These are phyloP conservation scores for Coemansia sp. DNA, from an alignment of 192 early-diverging fungal genomes.

Conservation along the genomic window DNA sequence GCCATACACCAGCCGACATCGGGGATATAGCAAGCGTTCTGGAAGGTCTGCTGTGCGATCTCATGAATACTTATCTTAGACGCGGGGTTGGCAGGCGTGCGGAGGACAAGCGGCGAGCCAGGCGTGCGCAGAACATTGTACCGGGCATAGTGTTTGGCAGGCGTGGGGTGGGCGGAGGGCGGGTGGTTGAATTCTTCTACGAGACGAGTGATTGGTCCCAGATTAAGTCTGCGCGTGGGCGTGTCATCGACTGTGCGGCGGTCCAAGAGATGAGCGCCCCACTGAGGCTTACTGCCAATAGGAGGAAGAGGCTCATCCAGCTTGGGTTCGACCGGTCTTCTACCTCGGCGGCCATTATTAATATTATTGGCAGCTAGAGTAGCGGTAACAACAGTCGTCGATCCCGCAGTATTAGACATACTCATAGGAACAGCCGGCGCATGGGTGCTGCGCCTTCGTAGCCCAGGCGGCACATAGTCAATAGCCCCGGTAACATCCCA, in stretches of 20 bases:
- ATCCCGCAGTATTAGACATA: conserved; percentile 15
- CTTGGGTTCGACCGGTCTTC: background rate
- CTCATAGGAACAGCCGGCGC: background rate
- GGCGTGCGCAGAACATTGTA: conserved; percentile 23
- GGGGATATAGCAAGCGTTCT: conserved; percentile 42
- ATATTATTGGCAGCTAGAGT: conserved; percentile 1
- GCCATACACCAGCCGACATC: conserved; percentile 56
- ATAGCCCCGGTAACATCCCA: conserved; percentile 11
- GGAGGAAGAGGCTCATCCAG: background rate
- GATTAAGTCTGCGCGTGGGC: conserved; percentile 33
- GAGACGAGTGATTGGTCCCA: conserved; percentile 40
- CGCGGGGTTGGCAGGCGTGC: conserved; percentile 17
- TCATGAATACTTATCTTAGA: background rate
- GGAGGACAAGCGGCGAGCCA: conserved; percentile 15
- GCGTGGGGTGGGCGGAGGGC: background rate
- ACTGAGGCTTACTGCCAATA: conserved; percentile 7
- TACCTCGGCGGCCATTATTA: background rate
- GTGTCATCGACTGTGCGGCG: conserved; percentile 42
- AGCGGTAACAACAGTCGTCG: conserved; percentile 19
- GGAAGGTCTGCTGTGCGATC: conserved; percentile 18
- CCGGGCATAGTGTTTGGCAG: background rate
- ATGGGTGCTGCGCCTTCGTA: background rate
- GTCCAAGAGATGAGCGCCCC: conserved; percentile 33
- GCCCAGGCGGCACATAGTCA: conserved; percentile 30
- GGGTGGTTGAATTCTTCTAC: conserved; percentile 40